phyloP scores from a whole-genome alignment of 768 basidiomycete genomes.

The Xanthoconium purpureum region DNA sequence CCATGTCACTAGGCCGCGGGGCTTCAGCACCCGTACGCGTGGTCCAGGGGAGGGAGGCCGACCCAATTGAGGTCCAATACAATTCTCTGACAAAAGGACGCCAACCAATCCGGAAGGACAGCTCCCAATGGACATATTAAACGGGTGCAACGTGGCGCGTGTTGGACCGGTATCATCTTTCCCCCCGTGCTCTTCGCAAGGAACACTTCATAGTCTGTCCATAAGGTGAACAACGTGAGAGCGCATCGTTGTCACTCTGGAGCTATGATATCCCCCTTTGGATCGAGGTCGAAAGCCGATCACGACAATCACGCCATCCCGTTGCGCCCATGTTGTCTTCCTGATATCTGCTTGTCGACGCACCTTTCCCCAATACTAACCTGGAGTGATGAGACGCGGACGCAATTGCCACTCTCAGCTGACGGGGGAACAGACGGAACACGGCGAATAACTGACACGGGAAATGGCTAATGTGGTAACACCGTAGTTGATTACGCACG shows the following conservation, averaged over 20 bases:
- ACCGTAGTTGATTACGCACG: background rate
- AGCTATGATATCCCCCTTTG: background rate
- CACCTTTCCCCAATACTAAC: background rate
- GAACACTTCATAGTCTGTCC: background rate
- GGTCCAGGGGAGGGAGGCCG: background rate
- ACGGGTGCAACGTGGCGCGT: constrained; percentile 3
- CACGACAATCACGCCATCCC: background rate
- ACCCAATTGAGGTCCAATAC: background rate
- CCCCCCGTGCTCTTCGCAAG: constrained; percentile 2
- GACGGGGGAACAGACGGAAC: background rate
- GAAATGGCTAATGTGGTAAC: background rate
- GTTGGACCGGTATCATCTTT: background rate
- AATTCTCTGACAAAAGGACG: background rate
- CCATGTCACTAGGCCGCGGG: background rate
- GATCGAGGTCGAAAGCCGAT: background rate
- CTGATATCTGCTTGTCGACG: background rate
- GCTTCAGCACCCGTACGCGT: background rate
- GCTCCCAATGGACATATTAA: constrained; percentile 10
- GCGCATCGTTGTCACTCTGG: background rate
- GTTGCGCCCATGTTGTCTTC: background rate
- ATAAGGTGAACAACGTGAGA: background rate
- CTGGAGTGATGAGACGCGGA: background rate
- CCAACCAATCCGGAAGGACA: constrained; percentile 1
- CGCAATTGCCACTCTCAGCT: background rate
- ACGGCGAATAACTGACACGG: background rate